Base-by-base conservation (phyloP, 768 basidiomycete genomes). In the Auriscalpium orientale region DNA sequence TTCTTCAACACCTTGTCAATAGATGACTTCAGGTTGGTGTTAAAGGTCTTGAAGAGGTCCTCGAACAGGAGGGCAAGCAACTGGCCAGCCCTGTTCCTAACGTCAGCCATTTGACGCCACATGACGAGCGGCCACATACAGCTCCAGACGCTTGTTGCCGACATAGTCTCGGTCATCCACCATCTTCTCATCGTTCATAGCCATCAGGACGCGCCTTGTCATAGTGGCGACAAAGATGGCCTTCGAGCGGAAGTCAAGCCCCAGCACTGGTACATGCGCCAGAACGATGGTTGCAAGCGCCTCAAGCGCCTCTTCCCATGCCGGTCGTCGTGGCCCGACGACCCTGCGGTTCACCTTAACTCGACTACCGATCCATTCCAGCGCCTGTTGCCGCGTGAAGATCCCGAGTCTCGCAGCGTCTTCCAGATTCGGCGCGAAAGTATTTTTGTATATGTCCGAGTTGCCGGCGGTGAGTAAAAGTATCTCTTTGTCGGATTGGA, bases 141-240 rank as follows among this genome's bases (percentile, higher is more conserved):
- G 81, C 72, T 99, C 97, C 46, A 99, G 74, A 49, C 97, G 90
- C 71, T 99, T 99, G 72, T 99, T 99, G 49, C 97, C 97, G 56
- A 99, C 97, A 68, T 99, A 99, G 71, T 99, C 97, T 48, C 97
- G 81, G 71, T 99, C 97, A 64, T 99, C 97, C 10, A 97, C 94
- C 83, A 94, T 93, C 65, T 87, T 94, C 69, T 92, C 91, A 68
- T 98, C 93, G 56, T 93, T 83, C 83, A 98, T 89, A 16, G 94
- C 94, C 88, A 95, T 92, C 51, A 99, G 76, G 12, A 99, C 97
- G 47, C 97, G 79, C 16, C 95, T 79, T 1, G 92, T 94, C 97
- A 99, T 99, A 2, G 92, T 95, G 1, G 92, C 95, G 35, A 98
- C 89, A 67, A 98, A 98, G 61, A 98, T 89, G 18, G 93, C 94